Percentiles rank a stretch among this genome's conserved stretches.
Evolutionary conservation across 2,329 filamentous ascomycete species (phyloP).

Genomic region (Penicillium vulpinum): DNA sequence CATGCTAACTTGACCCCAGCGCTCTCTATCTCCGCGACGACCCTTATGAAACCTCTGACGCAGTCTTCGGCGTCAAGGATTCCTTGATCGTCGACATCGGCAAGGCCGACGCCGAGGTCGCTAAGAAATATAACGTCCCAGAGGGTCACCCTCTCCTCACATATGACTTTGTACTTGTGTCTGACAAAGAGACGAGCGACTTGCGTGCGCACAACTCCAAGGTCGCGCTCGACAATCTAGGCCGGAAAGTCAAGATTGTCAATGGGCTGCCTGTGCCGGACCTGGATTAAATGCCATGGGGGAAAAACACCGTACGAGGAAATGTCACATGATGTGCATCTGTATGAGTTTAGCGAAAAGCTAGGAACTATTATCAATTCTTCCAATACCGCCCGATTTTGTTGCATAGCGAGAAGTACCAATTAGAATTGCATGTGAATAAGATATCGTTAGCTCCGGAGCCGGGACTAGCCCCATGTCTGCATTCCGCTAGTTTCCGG

Average conservation of each 20-base stretch:
- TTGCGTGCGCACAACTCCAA: conserved; percentile 67
- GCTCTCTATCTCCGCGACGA: conserved; percentile 76
- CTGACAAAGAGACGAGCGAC: conserved; percentile 65
- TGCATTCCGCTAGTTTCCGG: background rate
- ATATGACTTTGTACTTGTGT: conserved; percentile 77
- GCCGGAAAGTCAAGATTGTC: conserved; percentile 69
- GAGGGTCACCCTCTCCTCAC: conserved; percentile 64
- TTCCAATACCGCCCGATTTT: background rate
- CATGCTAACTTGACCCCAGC: conserved; percentile 41
- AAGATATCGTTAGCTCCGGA: background rate
- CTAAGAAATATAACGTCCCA: conserved; percentile 62
- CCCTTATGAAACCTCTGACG: conserved; percentile 78
- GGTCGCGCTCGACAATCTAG: conserved; percentile 66
- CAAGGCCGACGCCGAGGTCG: conserved; percentile 54
- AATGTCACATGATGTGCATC: background rate
- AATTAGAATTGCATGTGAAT: background rate
- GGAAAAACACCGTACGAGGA: background rate
- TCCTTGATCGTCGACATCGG: conserved; percentile 69
- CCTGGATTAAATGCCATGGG: conserved; percentile 18
- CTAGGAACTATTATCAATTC: background rate
- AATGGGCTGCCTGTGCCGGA: conserved; percentile 27
- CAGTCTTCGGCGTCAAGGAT: conserved; percentile 84
- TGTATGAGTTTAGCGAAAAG: background rate
- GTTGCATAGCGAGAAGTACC: background rate
- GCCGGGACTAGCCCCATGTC: background rate